phyloP scores from a whole-genome alignment of 768 basidiomycete species.

The Lentinus brumalis region DNA sequence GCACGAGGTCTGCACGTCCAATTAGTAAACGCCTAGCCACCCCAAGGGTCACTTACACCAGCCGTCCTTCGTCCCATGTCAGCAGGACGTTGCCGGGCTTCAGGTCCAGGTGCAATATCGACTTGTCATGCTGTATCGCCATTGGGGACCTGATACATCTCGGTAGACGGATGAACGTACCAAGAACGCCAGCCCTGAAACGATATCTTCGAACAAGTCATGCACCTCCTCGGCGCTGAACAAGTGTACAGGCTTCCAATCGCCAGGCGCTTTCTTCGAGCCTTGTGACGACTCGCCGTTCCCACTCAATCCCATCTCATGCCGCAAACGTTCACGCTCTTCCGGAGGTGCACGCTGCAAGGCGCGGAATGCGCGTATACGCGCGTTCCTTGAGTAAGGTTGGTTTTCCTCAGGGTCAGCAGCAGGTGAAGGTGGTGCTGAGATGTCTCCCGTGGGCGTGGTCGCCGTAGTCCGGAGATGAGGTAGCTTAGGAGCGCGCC shows the following conservation, averaged over 20 bases:
- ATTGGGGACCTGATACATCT: background rate
- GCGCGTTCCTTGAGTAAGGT: constrained; percentile 56
- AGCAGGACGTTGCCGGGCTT: constrained; percentile 94
- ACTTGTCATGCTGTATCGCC: constrained; percentile 64
- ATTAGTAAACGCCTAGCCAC: background rate
- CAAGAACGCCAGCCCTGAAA: constrained; percentile 84
- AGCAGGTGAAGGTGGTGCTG: constrained; percentile 19
- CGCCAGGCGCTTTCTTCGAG: constrained; percentile 13
- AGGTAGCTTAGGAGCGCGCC: constrained; percentile 37
- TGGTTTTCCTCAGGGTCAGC: constrained; percentile 31
- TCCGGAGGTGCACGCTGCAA: constrained; percentile 65
- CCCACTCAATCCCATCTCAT: constrained; percentile 44
- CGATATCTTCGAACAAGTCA: constrained; percentile 81
- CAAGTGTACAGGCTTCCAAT: constrained; percentile 79
- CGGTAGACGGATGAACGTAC: constrained; percentile 38
- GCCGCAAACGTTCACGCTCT: constrained; percentile 62
- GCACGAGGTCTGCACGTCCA: constrained; percentile 69
- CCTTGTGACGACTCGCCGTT: constrained; percentile 3
- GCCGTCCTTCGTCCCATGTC: constrained; percentile 84
- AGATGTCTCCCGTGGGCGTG: constrained; percentile 41
- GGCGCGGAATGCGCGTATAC: constrained; percentile 76
- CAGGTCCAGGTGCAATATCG: constrained; percentile 90
- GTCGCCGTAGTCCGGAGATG: constrained; percentile 38
- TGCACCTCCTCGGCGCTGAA: constrained; percentile 83
- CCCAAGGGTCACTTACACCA: constrained; percentile 59